A percentile compares a stretch with the other conserved stretches of the same genome.
Conservation (phyloP, 495 filamentous ascomycete species). For the Neurospora sp. region DNA sequence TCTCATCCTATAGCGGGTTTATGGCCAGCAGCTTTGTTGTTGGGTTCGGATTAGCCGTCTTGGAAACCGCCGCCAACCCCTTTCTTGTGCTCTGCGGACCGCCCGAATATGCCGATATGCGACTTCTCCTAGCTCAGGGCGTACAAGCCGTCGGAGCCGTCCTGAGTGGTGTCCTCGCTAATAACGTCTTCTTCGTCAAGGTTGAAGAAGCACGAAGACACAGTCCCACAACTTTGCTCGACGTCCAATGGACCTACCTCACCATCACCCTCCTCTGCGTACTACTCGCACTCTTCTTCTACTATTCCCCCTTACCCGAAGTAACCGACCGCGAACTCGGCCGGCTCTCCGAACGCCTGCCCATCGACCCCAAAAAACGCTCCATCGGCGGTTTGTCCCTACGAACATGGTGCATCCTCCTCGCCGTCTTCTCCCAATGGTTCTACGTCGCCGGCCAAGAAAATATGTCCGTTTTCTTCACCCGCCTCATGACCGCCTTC, state of each 20-base stretch:
- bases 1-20: slow-evolving; percentile 58
- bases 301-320: slow-evolving; percentile 47
- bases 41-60: slow-evolving; percentile 55
- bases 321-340: slow-evolving; percentile 42
- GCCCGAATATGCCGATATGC: slow-evolving; percentile 38
- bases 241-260: slow-evolving; percentile 72
- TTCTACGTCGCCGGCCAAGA: slow-evolving; percentile 67
- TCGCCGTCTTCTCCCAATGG: slow-evolving; percentile 61
- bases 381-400: slow-evolving; percentile 27
- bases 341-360: slow-evolving; percentile 29
- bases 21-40: slow-evolving; percentile 62
- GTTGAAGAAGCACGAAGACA: slow-evolving; percentile 1
- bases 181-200: slow-evolving; percentile 53
- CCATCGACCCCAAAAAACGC: slow-evolving; percentile 28
- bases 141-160: slow-evolving; percentile 60
- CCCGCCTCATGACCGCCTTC: slow-evolving; percentile 27
- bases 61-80: slow-evolving; percentile 64
- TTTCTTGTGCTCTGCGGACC: slow-evolving; percentile 47
- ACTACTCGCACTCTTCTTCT: slow-evolving; percentile 48
- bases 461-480: slow-evolving; percentile 58
- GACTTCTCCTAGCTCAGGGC: slow-evolving; percentile 58
- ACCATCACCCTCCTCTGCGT: slow-evolving; percentile 64
- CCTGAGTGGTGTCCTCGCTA: slow-evolving; percentile 54
- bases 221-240: slow-evolving; percentile 33
- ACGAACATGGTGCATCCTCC: slow-evolving; percentile 38